Evolutionary conservation across 768 basidiomycete genomes (phyloP), one percentile per base, ranked within the genome.

Genomic region (Trametes punicea): DNA sequence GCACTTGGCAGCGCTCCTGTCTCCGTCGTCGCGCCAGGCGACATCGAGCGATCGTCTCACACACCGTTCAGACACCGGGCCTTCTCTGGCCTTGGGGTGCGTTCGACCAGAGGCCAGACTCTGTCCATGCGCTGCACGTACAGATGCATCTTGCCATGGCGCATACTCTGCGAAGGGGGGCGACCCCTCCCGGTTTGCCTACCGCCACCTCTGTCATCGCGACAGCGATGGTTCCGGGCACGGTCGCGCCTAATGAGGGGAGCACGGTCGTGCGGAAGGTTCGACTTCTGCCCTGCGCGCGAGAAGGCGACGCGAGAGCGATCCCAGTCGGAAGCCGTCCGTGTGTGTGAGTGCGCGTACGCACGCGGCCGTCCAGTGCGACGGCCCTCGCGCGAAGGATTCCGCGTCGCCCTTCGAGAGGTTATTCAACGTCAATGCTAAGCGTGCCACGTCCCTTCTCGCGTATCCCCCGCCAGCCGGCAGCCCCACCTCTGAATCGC

Each of bases 41-140:
- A 16, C 55, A 56, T 16, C 31, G 10, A 42, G 40, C 34, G 56
- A 51, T 51, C 56, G 50, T 57, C 56, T 41, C 50, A 46, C 45
- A 41, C 42, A 51, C 21, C 34, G 44, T 52, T 57, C 56, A 57
- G 56, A 46, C 56, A 23, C 56, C 56, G 50, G 50, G 56, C 42
- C 52, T 54, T 54, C 52, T 54, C 52, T 46, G 44, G 31, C 44
- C 25, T 38, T 54, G 45, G 56, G 56, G 56, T 57, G 50, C 56
- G 23, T 57, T 57, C 50, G 50, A 18, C 38, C 41, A 10, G 31
- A 9, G 56, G 50, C 56, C 41, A 51, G 56, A 26, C 56, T 26
- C 29, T 57, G 44, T 31, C 38, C 31, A 45, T 50, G 26, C 38
- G 3, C 48, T 33, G 47, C 39, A 20, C 42, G n/a, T n/a, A n/a